A percentile compares a stretch with the other conserved stretches of the same genome.
These are phyloP conservation scores for Vararia minispora DNA, from an alignment of 768 basidiomycete genomes.

Conservation along the genomic window DNA sequence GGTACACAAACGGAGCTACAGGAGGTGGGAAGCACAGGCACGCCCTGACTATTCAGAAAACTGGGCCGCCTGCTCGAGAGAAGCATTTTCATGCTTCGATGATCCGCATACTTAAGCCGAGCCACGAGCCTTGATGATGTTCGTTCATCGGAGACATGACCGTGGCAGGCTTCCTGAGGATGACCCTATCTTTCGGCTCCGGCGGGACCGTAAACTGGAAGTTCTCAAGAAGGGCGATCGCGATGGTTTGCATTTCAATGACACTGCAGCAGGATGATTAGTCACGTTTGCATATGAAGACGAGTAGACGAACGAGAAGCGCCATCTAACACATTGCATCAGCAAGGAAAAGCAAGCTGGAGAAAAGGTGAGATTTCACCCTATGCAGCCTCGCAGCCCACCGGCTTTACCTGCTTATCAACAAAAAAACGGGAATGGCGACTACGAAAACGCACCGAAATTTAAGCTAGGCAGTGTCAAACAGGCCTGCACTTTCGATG, in stretches of 20 bases:
- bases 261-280: neutral
- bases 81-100: no score
- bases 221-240: conserved; percentile 5
- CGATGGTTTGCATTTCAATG: conserved; percentile 8
- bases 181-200: neutral
- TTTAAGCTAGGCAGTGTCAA: conserved; percentile 2
- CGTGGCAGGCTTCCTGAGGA: conserved; percentile 5
- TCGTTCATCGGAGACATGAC: conserved; percentile 10
- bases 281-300: no score
- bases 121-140: conserved; percentile 2
- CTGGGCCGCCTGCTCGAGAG: no score
- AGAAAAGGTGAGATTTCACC: no score
- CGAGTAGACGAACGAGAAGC: conserved; percentile 6
- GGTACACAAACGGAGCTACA: no score
- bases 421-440: no score
- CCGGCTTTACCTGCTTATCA: conserved; percentile 1
- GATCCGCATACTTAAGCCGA: no score
- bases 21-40: no score
- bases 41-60: no score
- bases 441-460: conserved; percentile 3
- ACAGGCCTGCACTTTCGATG: neutral
- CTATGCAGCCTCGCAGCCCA: conserved; percentile 8
- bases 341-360: no score
- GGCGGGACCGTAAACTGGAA: conserved; percentile 7
- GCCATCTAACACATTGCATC: no score